Evolutionary conservation across 805 yeast genomes (phyloP).

Genomic region (Candida maris): DNA sequence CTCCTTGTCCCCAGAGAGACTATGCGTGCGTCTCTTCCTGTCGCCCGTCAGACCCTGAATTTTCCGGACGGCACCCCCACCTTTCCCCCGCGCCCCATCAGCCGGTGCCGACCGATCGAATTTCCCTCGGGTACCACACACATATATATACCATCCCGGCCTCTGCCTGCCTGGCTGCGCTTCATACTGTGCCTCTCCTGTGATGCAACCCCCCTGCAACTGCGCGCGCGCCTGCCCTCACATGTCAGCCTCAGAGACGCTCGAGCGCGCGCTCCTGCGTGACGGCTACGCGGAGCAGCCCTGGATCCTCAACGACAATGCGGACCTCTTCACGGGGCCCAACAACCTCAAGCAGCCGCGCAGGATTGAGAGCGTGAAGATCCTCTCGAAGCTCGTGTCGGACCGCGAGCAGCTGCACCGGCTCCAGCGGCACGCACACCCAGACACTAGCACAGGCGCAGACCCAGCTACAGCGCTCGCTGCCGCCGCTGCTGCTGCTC

Average conservation of each 20-base stretch:
- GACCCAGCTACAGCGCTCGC: not conserved
- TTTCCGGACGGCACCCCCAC: not conserved
- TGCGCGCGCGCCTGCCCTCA: constrained; percentile 1
- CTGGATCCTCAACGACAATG: constrained; percentile 22
- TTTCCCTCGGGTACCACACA: too few species aligned
- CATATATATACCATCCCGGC: too few species aligned
- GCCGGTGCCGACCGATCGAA: too few species aligned
- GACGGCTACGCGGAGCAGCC: constrained; percentile 14
- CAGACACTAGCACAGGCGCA: not conserved
- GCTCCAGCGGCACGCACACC: not conserved
- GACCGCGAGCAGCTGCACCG: constrained; percentile 6
- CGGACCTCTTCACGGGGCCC: constrained; percentile 27
- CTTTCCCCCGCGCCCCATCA: not conserved
- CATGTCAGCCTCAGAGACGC: not conserved
- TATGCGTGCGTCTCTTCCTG: not conserved
- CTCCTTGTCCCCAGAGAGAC: not conserved
- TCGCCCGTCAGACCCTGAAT: not conserved
- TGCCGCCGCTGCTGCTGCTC: not conserved
- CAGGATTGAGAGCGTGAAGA: constrained; percentile 19
- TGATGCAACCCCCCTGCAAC: not conserved
- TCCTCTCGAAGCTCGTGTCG: constrained; percentile 17
- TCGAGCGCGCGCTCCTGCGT: not conserved
- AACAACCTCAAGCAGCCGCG: constrained; percentile 19
- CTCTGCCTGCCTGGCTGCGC: too few species aligned
- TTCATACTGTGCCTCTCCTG: too few species aligned